Conservation (phyloP, 176 grass and related monocot species). For the Avena sativa region DNA sequence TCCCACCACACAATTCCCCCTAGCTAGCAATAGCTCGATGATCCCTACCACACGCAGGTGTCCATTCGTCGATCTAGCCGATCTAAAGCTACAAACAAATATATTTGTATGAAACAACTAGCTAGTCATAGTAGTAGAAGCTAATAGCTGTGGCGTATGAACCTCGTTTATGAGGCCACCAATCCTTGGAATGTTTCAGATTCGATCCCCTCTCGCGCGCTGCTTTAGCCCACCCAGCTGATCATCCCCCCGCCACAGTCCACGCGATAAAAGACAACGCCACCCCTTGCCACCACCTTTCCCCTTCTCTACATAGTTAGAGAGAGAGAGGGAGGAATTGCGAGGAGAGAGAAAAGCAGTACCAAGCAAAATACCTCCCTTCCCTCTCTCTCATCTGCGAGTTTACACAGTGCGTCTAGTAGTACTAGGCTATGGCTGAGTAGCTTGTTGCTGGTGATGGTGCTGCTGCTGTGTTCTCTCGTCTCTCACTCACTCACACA, state of each 20-base stretch:
- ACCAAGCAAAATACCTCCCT: slow-evolving; percentile 26
- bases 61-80: slow-evolving; percentile 13
- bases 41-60: slow-evolving; percentile 13
- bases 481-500: slow-evolving; percentile 46
- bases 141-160: slow-evolving; percentile 33
- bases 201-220: slow-evolving; percentile 55
- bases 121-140: background rate
- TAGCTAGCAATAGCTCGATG: slow-evolving; percentile 14
- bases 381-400: slow-evolving; percentile 39
- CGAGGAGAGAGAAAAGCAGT: background rate
- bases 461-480: slow-evolving; percentile 20
- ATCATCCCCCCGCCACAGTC: slow-evolving; percentile 52
- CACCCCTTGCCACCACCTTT: slow-evolving; percentile 34
- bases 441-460: slow-evolving; percentile 27
- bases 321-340: slow-evolving; percentile 21
- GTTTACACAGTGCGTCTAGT: slow-evolving; percentile 71
- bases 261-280: slow-evolving; percentile 59
- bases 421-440: slow-evolving; percentile 47
- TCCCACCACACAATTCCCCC: background rate
- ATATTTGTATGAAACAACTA: slow-evolving; percentile 8
- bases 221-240: slow-evolving; percentile 3
- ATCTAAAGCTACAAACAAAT: slow-evolving; percentile 22
- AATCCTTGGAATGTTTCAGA: slow-evolving; percentile 92
- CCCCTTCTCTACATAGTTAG: slow-evolving; percentile 32
- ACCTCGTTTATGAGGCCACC: slow-evolving; percentile 57